Conservation (phyloP, 2,329 filamentous ascomycete species). For the Calonectria pseudoreteaudii region DNA sequence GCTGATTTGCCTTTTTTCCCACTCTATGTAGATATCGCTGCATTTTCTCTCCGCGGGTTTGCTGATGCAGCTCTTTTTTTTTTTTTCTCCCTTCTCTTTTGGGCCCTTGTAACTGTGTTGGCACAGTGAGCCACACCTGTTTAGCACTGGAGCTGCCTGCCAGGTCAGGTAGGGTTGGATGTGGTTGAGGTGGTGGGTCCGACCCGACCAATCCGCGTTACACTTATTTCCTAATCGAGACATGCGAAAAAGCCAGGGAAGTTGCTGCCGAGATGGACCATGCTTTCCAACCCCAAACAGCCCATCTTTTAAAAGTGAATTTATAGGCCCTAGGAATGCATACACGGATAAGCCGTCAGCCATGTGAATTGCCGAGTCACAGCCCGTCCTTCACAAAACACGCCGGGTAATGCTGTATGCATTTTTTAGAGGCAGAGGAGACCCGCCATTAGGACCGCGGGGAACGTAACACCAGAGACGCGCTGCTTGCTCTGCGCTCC, state of each 20-base stretch:
- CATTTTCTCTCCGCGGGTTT: neutral
- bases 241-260: neutral
- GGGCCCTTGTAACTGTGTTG: no score
- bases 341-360: neutral
- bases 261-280: neutral
- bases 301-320: neutral
- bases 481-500: neutral
- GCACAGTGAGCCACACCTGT: no score
- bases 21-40: no score
- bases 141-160: no score
- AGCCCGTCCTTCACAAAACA: neutral
- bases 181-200: neutral
- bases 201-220: neutral
- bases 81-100: neutral
- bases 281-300: neutral
- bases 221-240: neutral
- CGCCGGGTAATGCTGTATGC: neutral
- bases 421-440: neutral
- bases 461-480: neutral
- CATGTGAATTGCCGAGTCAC: neutral
- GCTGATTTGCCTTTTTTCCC: neutral
- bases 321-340: neutral
- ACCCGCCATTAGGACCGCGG: neutral
- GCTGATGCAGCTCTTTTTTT: neutral
- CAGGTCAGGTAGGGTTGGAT: no score